A percentile compares a stretch with the other conserved stretches of the same genome.
phyloP scores from a whole-genome alignment of 495 filamentous ascomycete species.

The Penicillium paxilli region DNA sequence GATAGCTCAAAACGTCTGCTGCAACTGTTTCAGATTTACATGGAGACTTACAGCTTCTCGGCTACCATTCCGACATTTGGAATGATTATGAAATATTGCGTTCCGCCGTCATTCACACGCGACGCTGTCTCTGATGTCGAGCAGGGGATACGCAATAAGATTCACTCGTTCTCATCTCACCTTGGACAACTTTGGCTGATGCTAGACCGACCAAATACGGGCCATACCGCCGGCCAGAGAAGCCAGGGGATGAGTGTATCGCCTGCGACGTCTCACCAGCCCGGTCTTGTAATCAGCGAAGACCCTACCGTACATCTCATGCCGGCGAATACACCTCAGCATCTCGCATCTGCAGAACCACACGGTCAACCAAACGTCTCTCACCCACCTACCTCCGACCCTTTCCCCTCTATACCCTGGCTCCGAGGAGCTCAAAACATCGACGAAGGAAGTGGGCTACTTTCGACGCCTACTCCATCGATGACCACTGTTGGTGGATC shows the following conservation, averaged over 20 bases:
- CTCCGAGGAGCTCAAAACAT: conserved; percentile 29
- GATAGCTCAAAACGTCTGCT: conserved; percentile 37
- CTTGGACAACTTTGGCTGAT: conserved; percentile 34
- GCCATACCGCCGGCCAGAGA: neutral
- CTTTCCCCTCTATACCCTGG: conserved; percentile 34
- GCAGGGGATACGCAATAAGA: conserved; percentile 27
- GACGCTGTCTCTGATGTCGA: conserved; percentile 27
- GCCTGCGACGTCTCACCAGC: conserved; percentile 12
- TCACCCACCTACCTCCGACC: conserved; percentile 17
- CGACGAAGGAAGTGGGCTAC: conserved; percentile 28
- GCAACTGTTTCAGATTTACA: conserved; percentile 33
- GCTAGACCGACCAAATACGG: conserved; percentile 7
- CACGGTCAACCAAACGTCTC: conserved; percentile 5
- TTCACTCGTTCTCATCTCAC: conserved; percentile 33
- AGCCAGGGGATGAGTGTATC: conserved; percentile 5
- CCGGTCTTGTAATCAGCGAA: conserved; percentile 4
- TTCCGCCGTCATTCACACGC: conserved; percentile 11
- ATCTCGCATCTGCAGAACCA: conserved; percentile 5
- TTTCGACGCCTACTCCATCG: conserved; percentile 35
- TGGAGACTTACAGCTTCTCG: conserved; percentile 41
- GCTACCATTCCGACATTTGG: conserved; percentile 40
- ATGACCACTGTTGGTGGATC: conserved; percentile 26
- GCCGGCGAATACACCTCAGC: conserved; percentile 8
- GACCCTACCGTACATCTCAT: conserved; percentile 4
- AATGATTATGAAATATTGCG: conserved; percentile 30